Evolutionary conservation across 257 asterid genomes (phyloP).

Genomic region (Solanum rostratum): DNA sequence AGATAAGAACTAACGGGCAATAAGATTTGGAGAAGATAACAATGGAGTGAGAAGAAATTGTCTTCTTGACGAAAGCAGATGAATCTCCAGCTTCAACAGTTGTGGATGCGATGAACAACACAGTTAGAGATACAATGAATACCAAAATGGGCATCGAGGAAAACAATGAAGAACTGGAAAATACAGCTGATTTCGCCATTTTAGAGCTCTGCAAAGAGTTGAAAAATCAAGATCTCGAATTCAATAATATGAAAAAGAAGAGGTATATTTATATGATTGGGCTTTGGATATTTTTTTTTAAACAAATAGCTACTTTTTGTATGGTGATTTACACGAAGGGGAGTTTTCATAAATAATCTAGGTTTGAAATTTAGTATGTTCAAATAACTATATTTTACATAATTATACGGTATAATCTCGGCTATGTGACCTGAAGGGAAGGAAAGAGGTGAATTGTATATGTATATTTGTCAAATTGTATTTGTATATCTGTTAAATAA

Average conservation of each 20-base stretch:
- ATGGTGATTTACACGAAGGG: no score
- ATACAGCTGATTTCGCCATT: constrained; percentile 8
- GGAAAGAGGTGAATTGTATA: no score
- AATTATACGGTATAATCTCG: no score
- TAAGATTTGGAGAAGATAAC: constrained; percentile 92
- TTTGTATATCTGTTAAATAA: no score
- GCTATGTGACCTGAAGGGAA: no score
- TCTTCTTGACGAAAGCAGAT: constrained; percentile 42
- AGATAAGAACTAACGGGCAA: constrained; percentile 48
- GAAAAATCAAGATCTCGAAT: background rate
- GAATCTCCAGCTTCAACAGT: background rate
- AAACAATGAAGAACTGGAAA: background rate
- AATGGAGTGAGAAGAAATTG: constrained; percentile 51
- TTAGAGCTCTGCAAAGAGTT: background rate
- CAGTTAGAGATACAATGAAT: background rate
- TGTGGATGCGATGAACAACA: background rate
- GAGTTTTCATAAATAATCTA: no score
- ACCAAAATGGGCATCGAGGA: background rate
- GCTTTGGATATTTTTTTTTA: background rate
- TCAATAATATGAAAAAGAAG: background rate
- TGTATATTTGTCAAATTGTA: no score
- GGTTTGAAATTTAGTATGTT: no score
- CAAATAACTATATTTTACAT: no score
- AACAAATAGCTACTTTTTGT: no score
- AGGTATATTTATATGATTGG: background rate